Evolutionary conservation across 2,329 filamentous ascomycete species (phyloP).

Genomic region (Aspergillus phoenicis): DNA sequence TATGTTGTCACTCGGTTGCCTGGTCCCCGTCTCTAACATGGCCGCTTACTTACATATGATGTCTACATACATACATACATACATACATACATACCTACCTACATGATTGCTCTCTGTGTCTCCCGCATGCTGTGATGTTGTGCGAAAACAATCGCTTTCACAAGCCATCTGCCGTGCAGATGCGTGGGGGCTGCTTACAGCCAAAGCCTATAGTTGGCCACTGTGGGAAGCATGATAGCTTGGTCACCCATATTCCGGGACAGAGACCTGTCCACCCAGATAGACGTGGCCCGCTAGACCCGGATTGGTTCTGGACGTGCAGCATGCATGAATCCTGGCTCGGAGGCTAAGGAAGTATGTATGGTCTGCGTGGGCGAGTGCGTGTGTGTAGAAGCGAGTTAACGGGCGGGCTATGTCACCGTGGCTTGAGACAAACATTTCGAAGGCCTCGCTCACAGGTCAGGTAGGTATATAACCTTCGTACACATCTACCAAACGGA

Average conservation of each 20-base stretch:
- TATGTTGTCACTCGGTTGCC: too few relatives aligned
- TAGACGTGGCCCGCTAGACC: neutral
- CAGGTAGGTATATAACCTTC: constrained; percentile 4
- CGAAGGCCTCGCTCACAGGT: neutral
- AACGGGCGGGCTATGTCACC: neutral
- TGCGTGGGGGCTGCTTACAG: neutral
- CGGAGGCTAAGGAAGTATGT: constrained; percentile 1
- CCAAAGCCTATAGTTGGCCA: neutral
- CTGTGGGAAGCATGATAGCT: neutral
- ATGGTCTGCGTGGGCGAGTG: constrained; percentile 4
- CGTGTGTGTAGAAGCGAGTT: neutral
- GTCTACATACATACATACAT: too few relatives aligned
- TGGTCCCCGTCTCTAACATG: too few relatives aligned
- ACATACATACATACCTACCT: neutral
- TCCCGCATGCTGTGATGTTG: neutral
- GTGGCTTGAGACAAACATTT: constrained; percentile 6
- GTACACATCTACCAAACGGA: constrained; percentile 1
- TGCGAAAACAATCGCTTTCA: neutral
- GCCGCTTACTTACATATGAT: too few relatives aligned
- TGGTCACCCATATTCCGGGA: too few relatives aligned
- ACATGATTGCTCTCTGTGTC: neutral
- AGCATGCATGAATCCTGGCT: constrained; percentile 10
- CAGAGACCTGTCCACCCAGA: neutral
- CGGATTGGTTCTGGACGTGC: constrained; percentile 12
- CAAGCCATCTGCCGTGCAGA: neutral